A percentile compares a stretch with the other conserved stretches of the same genome.
Evolutionary conservation across 2,329 filamentous ascomycete species (phyloP).

Genomic region (Eutypa lata): DNA sequence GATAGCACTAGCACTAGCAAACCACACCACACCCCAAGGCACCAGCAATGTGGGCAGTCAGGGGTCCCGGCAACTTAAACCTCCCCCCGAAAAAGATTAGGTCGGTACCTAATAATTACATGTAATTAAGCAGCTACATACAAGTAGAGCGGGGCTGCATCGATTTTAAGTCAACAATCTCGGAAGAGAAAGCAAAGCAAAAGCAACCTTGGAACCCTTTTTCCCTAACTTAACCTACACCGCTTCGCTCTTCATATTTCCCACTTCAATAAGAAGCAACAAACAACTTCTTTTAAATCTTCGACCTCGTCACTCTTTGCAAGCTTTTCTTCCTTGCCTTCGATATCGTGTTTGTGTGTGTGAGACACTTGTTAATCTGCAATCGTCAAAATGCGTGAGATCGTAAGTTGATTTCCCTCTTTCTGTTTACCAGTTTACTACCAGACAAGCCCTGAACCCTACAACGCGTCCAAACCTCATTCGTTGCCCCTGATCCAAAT

Average conservation of each 20-base stretch:
- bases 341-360: conserved; percentile 13
- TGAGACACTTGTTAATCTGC: conserved; percentile 19
- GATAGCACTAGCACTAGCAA: not conserved
- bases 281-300: conserved; percentile 1
- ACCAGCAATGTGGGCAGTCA: not conserved
- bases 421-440: conserved; percentile 17
- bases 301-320: conserved; percentile 14
- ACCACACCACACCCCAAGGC: not conserved
- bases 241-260: not conserved
- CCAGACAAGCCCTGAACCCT: conserved; percentile 9
- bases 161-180: too few species aligned
- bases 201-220: not conserved
- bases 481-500: conserved; percentile 3
- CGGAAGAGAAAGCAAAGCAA: too few species aligned
- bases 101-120: too few species aligned
- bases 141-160: too few species aligned
- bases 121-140: too few species aligned
- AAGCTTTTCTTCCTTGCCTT: conserved; percentile 16
- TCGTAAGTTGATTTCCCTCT: conserved; percentile 50
- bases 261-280: not conserved
- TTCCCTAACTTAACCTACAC: not conserved
- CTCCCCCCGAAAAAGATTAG: too few species aligned
- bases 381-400: conserved; percentile 67
- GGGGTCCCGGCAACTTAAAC: too few species aligned
- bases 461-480: conserved; percentile 35